These are phyloP conservation scores for Termitomyces sp. DNA, from an alignment of 768 basidiomycete genomes.

Conservation along the genomic window DNA sequence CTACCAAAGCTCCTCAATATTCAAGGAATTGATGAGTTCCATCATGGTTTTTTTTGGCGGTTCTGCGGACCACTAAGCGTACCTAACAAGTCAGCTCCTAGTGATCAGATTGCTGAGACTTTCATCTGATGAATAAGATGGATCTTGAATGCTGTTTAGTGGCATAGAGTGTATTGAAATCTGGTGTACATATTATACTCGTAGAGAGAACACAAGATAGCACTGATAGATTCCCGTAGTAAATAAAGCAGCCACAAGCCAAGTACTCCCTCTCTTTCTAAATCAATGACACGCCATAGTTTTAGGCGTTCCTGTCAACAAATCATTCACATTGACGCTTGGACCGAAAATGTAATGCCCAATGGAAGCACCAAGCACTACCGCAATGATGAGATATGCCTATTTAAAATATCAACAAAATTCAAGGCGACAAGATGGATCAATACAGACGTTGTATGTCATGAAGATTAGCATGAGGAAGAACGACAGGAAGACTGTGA, in stretches of 20 bases:
- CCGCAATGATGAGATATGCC: constrained; percentile 84
- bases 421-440: constrained; percentile 4
- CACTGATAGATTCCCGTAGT: neutral
- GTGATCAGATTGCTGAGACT: neutral
- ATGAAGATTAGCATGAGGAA: constrained; percentile 96
- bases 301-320: constrained; percentile 45
- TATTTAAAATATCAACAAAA: constrained; percentile 19
- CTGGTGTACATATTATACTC: neutral
- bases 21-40: too few relatives aligned
- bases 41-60: too few relatives aligned
- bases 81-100: too few relatives aligned
- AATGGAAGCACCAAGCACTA: constrained; percentile 73
- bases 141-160: neutral
- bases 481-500: constrained; percentile 72
- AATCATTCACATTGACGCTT: constrained; percentile 55
- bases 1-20: too few relatives aligned
- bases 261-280: neutral
- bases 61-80: too few relatives aligned
- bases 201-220: neutral
- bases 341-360: constrained; percentile 78
- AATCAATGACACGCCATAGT: constrained; percentile 76
- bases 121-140: too few relatives aligned
- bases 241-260: neutral
- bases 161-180: neutral
- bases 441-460: constrained; percentile 83